Base-by-base conservation (phyloP, 2,329 filamentous ascomycete genomes). In the Nemania abortiva region DNA sequence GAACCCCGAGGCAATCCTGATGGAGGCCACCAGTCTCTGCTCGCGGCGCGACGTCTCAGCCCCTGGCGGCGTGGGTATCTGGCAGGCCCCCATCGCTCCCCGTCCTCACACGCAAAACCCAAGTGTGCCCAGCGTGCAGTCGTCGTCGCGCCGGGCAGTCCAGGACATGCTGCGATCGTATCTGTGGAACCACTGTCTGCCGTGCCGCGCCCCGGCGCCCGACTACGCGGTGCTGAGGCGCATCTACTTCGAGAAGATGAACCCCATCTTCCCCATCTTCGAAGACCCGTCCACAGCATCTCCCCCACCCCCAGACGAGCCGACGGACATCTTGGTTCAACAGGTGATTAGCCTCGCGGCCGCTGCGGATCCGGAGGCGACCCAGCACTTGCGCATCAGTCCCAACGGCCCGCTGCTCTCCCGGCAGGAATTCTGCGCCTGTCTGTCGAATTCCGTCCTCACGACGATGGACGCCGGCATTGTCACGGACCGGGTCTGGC, bases 1-100 rank as follows among this genome's bases (percentile, higher is more conserved):
- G 31, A 90, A 88, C 71, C 88, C 88, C 1, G 88, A 89, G 75
- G 85, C 85, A 66, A 86, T 89, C 75, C 87, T 90, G 65, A 81
- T 88, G 72, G 86, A 88, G 71, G 87, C 85, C 1, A 86, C 85
- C 1, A 82, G 80, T 63, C 79, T 82, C 27, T 77, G 77, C 54
- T 77, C 79, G 18, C 75, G 73, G 27, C 79, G 78, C 27, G 79
- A 79, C 18, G 77, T 77, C 11, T 84, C 85, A 0, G 82, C 85
- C 56, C 84, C 84, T 37, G 85, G 85, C 56, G 86, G 87, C 49
- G 82, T 89, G 0, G 88, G 88, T 6, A 84, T 89, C 20, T 89
- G 87, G 86, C 81, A 88, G 15, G 79, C 81, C 27, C 73, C 71
- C 34, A 66, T 69, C 59, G 72, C 64, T 50, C 74, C 69, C 72